A percentile compares a stretch with the other conserved stretches of the same genome.
phyloP scores from a whole-genome alignment of 78 protist genomes.

The Isochrysis galbana region DNA sequence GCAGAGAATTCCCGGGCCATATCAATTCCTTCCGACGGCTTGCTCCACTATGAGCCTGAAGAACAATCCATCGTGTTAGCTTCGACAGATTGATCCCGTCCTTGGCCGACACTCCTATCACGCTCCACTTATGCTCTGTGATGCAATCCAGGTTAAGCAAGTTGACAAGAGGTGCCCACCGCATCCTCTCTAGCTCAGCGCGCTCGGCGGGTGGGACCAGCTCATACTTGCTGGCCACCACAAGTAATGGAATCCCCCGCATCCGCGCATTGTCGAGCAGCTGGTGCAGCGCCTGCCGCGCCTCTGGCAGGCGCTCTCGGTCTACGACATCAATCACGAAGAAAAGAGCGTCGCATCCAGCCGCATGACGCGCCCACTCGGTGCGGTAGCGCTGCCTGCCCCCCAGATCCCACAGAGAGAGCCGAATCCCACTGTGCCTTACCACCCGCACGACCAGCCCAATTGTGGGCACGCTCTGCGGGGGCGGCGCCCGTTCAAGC shows the following conservation, averaged over 20 bases:
- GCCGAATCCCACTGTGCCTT: not conserved
- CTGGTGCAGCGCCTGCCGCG: conserved; percentile 18
- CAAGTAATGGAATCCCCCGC: not conserved
- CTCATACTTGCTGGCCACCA: not conserved
- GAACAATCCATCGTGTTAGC: not conserved
- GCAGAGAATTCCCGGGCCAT: no score
- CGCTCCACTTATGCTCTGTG: not conserved
- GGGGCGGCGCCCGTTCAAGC: not conserved
- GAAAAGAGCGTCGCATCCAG: not conserved
- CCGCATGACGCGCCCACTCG: not conserved
- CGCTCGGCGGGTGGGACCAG: not conserved
- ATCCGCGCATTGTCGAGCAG: not conserved
- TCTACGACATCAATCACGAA: not conserved
- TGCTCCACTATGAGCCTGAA: not conserved
- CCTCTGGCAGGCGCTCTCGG: not conserved
- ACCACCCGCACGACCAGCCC: not conserved
- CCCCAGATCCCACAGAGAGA: not conserved
- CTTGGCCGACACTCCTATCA: not conserved
- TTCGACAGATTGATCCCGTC: not conserved
- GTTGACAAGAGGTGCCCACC: not conserved
- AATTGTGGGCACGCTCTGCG: not conserved
- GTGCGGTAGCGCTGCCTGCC: not conserved
- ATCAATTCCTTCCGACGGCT: no score
- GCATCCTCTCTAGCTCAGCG: not conserved
- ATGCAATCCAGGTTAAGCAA: not conserved